These are phyloP conservation scores for Kluyveromyces sp. DNA, from an alignment of 1,139 yeast species.

Conservation along the genomic window DNA sequence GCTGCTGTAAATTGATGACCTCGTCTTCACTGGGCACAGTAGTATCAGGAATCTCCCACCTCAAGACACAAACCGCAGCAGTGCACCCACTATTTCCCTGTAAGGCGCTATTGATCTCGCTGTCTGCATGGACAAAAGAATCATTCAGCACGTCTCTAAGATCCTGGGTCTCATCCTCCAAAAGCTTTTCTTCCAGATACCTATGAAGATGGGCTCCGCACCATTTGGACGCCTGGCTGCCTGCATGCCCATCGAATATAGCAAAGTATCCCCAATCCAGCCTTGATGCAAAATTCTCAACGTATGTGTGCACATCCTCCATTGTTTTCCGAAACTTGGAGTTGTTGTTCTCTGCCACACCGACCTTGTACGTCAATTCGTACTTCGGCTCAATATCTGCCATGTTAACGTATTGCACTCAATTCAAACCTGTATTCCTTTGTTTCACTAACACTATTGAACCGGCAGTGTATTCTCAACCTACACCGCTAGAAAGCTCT, in stretches of 20 bases:
- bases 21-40: slow-evolving; percentile 18
- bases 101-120: slow-evolving; percentile 46
- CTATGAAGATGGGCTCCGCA: slow-evolving; percentile 81
- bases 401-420: not conserved
- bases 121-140: slow-evolving; percentile 69
- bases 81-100: slow-evolving; percentile 84
- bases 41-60: slow-evolving; percentile 64
- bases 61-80: slow-evolving; percentile 85
- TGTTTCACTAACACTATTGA: not conserved
- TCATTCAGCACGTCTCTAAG: slow-evolving; percentile 51
- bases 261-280: slow-evolving; percentile 96
- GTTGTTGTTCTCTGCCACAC: slow-evolving; percentile 86
- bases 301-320: slow-evolving; percentile 96
- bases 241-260: slow-evolving; percentile 97
- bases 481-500: not conserved
- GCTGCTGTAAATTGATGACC: slow-evolving; percentile 32
- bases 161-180: slow-evolving; percentile 38
- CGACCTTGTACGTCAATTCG: slow-evolving; percentile 64
- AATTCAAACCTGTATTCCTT: not conserved
- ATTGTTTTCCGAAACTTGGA: slow-evolving; percentile 73
- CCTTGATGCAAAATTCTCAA: slow-evolving; percentile 83
- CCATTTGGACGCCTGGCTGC: slow-evolving; percentile 89
- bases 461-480: not conserved
- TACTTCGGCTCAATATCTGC: slow-evolving; percentile 15
- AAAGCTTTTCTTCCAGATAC: slow-evolving; percentile 31